phyloP scores from a whole-genome alignment of 2,329 filamentous ascomycete species.

The Pseudogymnoascus verrucosus region DNA sequence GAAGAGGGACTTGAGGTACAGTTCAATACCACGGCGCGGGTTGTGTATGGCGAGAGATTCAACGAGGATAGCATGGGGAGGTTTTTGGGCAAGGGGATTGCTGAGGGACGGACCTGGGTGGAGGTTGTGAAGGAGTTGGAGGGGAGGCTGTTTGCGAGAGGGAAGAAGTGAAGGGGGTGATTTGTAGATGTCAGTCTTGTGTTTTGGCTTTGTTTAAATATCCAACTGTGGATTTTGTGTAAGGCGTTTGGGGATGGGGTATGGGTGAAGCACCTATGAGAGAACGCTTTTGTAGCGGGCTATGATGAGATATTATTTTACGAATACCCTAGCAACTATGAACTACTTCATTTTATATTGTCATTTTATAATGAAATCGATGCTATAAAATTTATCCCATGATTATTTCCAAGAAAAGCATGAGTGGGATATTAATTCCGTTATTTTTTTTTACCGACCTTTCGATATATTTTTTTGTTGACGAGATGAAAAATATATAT shows the following conservation, averaged over 20 bases:
- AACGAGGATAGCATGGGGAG: conserved; percentile 68
- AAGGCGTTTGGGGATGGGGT: not conserved
- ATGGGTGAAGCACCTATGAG: not conserved
- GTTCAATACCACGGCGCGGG: conserved; percentile 46
- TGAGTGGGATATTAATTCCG: not conserved
- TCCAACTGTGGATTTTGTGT: not conserved
- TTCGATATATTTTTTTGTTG: too few relatives aligned
- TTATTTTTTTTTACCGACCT: too few relatives aligned
- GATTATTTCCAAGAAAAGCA: not conserved
- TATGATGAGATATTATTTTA: conserved; percentile 2
- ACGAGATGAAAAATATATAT: too few relatives aligned
- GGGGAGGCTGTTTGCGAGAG: conserved; percentile 46
- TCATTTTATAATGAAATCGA: not conserved
- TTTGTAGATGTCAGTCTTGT: not conserved
- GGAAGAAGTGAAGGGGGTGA: conserved; percentile 36
- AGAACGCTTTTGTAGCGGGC: conserved; percentile 4
- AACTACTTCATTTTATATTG: not conserved
- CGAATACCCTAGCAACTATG: conserved; percentile 6
- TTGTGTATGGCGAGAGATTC: conserved; percentile 73
- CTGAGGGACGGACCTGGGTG: conserved; percentile 41
- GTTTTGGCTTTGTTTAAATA: not conserved
- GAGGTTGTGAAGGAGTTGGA: conserved; percentile 48
- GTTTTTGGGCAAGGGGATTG: conserved; percentile 52
- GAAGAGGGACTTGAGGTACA: conserved; percentile 46
- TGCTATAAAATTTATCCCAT: not conserved